Base-by-base conservation (phyloP, 805 yeast genomes). In the Wickerhamiella siamensis region DNA sequence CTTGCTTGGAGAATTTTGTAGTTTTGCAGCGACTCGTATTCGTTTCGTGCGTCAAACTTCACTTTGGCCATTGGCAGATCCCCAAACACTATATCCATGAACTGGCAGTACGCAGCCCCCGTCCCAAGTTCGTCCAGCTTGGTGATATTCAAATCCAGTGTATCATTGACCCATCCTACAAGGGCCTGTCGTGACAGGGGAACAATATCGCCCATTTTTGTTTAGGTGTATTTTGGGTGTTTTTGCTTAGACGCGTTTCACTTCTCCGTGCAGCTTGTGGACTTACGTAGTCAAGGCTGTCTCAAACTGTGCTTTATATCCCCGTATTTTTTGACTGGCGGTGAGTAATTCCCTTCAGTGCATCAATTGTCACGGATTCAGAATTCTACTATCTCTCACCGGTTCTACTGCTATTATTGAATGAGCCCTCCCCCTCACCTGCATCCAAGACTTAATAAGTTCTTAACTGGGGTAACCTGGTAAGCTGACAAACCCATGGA, bases 81-180 rank as follows among this genome's bases (percentile, higher is more conserved):
- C 8, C 79, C 77, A 52, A 69, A 82, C 16, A 91, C 76, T 5
- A 86, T 74, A 59, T 91, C 96, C 66, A 88, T 69, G 32, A 91
- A 71, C 63, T 87, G 95, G 60, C 96, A 86, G 58, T 83, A 88
- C 1, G 84, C 88, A 1, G 95, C 95, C 2, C 99, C 99, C 2
- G 81, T 74, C 15, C 99, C 99, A 56, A 95, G 79, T 60, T 87
- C 87, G 57, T 91, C 98, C 1, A 91, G 79, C 56, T 81, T 83
- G 31, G 75, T 67, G 52, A 82, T 74, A 47, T 75, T 66, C 33
- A 86, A 60, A 35, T 71, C 71, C 37, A 84, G 66, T 3, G 82
- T 70, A 34, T 72, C 67, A 55, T 88, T 88, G 50, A 91, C 67
- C 97, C 97, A 91, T 42, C 70, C 71, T 43, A 91, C 62, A 15